Conservation (phyloP, 208 protist genomes). For the Naegleria gruberi region DNA sequence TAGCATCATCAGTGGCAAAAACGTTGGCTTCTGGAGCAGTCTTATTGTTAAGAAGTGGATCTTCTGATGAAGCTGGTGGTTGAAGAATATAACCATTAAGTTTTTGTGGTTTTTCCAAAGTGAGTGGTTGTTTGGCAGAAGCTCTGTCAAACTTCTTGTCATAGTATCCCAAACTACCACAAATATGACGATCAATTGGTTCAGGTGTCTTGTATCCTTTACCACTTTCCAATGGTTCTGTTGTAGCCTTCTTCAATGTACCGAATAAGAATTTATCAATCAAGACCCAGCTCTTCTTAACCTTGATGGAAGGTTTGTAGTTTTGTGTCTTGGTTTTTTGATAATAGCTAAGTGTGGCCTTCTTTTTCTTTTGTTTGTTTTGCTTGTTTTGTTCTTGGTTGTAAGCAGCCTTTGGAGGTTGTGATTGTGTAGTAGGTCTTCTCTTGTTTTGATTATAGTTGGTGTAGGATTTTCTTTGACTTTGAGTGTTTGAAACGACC, state of each 20-base stretch:
- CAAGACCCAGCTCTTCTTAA: background rate
- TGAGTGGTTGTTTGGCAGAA: background rate
- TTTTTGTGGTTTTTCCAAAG: background rate
- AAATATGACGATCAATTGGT: background rate
- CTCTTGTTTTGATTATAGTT: background rate
- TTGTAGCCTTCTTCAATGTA: background rate
- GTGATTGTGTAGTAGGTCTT: background rate
- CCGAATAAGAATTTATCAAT: background rate
- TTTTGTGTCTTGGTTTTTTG: background rate
- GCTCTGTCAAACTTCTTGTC: constrained; percentile 18
- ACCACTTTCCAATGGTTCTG: background rate
- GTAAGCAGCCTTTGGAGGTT: too few species aligned
- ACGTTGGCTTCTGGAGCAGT: background rate
- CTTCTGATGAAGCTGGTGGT: background rate
- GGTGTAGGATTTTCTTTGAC: background rate
- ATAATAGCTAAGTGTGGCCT: background rate
- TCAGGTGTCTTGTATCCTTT: background rate
- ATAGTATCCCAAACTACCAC: background rate
- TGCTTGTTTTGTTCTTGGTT: background rate
- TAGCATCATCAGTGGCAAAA: background rate
- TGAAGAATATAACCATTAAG: background rate
- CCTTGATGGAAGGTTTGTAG: background rate
- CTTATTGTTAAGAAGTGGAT: background rate
- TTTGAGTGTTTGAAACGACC: background rate
- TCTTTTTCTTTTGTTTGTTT: background rate